Base-by-base conservation (phyloP, 345 rosid genomes). In the Ceriops tagal region DNA sequence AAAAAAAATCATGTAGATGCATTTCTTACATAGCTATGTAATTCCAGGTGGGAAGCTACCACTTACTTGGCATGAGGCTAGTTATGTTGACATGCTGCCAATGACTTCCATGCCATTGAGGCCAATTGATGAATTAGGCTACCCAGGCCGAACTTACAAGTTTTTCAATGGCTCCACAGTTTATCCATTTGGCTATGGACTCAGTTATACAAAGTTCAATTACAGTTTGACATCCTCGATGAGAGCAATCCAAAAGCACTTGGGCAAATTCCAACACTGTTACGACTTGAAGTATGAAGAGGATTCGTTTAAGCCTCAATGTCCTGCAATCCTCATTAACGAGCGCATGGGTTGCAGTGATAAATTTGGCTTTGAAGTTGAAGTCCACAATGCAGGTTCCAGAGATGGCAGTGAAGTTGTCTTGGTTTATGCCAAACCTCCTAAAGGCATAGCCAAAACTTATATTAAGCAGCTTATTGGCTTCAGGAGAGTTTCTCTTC, bases 121-220 rank as follows among this genome's bases (percentile, higher is more conserved):
- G 61, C 90, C 88, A 2, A 73, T 64, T 63, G 55, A 69, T 0
- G 61, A 65, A 18, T 22, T 76, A 10, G 85, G 87, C 28, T 85
- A 77, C 71, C 90, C 88, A 0, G 92, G 90, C 2, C 73, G 90
- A 46, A 82, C 88, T 1, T 85, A 88, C 78, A 84, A 81, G 65
- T 83, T 87, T 82, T 87, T 58, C 81, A 67, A 79, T 22, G 92
- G 88, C 10, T 53, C 85, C 2, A 75, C 79, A 1, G 72, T 83
- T 27, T 85, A 74, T 71, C 82, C 83, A 37, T 87, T 87, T 39
- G 84, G 89, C 28, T 51, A 83, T 15, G 86, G 91, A 24, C 81
- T 85, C 2, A 85, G 89, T 67, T 87, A 81, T 77, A 81, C 89
- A 1, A n/a, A 16, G 0, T 84, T 81, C 43, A 64, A 16, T 9